A percentile compares a stretch with the other conserved stretches of the same genome.
These are phyloP conservation scores for Sisymbrium altissimum DNA, from an alignment of 345 rosid genomes.

Conservation along the genomic window DNA sequence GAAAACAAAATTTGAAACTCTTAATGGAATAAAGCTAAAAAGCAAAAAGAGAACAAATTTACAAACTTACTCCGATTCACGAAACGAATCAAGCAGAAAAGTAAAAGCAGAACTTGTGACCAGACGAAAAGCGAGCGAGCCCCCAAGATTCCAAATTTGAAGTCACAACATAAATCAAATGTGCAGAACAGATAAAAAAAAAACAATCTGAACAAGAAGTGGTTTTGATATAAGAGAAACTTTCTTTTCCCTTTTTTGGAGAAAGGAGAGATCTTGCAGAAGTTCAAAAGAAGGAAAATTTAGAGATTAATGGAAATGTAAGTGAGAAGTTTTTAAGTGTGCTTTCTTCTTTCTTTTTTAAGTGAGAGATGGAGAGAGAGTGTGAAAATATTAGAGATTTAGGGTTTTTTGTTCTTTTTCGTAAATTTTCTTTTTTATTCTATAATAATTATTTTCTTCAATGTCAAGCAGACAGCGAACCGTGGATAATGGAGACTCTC, in stretches of 20 bases:
- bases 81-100: slow-evolving; percentile 32
- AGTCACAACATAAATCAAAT: slow-evolving; percentile 18
- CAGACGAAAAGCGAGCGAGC: neutral
- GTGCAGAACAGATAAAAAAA: neutral
- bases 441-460: neutral
- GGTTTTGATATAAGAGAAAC: neutral
- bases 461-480: slow-evolving; percentile 6
- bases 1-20: neutral
- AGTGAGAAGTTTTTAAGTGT: slow-evolving; percentile 3
- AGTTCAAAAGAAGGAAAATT: neutral
- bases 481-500: slow-evolving; percentile 1
- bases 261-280: slow-evolving; percentile 27
- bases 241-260: neutral
- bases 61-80: slow-evolving; percentile 26
- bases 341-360: slow-evolving; percentile 1
- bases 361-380: slow-evolving; percentile 26
- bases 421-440: neutral
- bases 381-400: slow-evolving; percentile 7
- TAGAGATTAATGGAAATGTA: slow-evolving; percentile 13
- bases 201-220: neutral
- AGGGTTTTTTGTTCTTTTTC: slow-evolving; percentile 6
- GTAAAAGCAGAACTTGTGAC: neutral
- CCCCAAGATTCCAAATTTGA: neutral
- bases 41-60: neutral
- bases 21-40: slow-evolving; percentile 17